Percentiles rank a stretch among this genome's conserved stretches.
Conservation (phyloP, 2,329 filamentous ascomycete species). For the Pseudogymnoascus sp. region DNA sequence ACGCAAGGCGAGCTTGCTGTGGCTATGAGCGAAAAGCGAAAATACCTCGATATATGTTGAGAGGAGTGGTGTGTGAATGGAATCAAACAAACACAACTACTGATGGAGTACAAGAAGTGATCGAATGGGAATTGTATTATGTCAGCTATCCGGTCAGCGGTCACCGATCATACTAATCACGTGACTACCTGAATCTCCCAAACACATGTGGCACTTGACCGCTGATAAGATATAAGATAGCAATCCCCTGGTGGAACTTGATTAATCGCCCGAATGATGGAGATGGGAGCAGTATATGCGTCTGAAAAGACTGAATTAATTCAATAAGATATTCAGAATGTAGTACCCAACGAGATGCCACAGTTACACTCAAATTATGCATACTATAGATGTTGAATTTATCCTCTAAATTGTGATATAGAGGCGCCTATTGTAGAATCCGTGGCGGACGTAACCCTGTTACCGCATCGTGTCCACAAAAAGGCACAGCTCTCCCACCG, state of each 20-base stretch:
- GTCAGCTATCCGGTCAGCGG: neutral
- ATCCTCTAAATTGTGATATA: neutral
- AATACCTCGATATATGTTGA: constrained; percentile 1
- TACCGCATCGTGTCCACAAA: constrained; percentile 6
- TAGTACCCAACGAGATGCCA: neutral
- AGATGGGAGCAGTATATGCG: neutral
- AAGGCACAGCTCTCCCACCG: neutral
- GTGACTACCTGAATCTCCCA: neutral
- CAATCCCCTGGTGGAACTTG: neutral
- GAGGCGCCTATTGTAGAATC: neutral
- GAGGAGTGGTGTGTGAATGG: constrained; percentile 2
- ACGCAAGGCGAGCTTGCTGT: neutral
- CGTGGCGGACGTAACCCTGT: neutral
- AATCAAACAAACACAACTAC: neutral
- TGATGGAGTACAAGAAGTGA: neutral
- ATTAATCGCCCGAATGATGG: neutral
- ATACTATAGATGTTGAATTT: neutral
- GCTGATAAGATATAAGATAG: constrained; percentile 7
- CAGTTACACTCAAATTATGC: neutral
- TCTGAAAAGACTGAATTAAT: neutral
- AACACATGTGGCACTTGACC: neutral
- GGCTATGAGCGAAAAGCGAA: neutral
- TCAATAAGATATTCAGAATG: neutral
- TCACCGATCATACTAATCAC: neutral
- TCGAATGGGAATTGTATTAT: neutral